Evolutionary conservation across 495 filamentous ascomycete genomes (phyloP), one percentile per base, ranked within the genome.

Genomic region (Aspergillus taichungensis): DNA sequence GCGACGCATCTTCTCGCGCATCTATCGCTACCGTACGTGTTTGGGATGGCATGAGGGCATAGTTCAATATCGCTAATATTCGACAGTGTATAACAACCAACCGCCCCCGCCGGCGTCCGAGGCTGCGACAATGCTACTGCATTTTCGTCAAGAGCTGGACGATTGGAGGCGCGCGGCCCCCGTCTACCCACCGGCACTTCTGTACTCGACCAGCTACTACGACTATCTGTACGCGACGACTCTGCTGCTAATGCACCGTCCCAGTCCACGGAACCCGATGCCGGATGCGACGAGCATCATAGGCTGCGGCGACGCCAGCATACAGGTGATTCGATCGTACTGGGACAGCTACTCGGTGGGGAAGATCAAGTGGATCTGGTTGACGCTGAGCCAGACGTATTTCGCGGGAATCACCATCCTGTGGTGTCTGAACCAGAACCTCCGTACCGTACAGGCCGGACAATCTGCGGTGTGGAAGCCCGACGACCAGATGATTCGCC

Each of bases 321-420:
- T 71, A 27, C 64, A 67, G 32, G 69, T 77, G 10, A 72, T 76
- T 13, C 63, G 67, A 10, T 67, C 72, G 5, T 77, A 77, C 46
- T 69, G 69, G 56, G 65, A 73, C 38, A 68, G 64, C 34, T 74
- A 73, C 38, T 66, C 65, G 7, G 61, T 69, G 28, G 70, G 68
- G 31, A 75, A 72, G 43, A 59, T 77, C 9, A 77, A 76, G 46
- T 77, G 74, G 62, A 73, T 74, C 13, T 77, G 73, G 73, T 57
- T 77, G 36, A 72, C 73, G 0, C 61, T 75, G 31, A 73, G 72
- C 43, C 74, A 77, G 46, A 48, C 73, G 14, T 77, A 75, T 40
- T 73, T 71, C 52, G 73, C 73, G 1, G 71, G 70, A 3, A 65
- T 74, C 49, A 61, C 74, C 40, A 64, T 77, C 45, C 46, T 77